Base-by-base conservation (phyloP, 345 rosid genomes). In the Leavenworthia alabamica region DNA sequence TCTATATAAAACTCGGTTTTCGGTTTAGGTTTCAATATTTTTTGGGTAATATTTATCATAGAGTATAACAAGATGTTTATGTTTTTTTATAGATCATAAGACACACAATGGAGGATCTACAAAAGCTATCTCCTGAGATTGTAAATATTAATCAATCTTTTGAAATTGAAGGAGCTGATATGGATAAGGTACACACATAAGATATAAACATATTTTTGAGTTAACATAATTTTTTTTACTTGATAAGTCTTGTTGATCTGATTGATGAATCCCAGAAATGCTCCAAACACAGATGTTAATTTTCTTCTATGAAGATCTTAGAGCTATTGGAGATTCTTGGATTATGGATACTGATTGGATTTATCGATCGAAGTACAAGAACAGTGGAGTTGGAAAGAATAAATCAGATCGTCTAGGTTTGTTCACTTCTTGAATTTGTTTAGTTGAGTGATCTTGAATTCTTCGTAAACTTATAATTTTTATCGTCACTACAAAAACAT, bases 311-410 rank as follows among this genome's bases (percentile, higher is more conserved):
- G 76, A 66, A 62, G 74, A 79, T 55, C 68, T 90, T 63, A 83
- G 71, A 75, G 79, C 80, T 15, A 77, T 80, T 57, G 93, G 88
- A 58, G 89, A 85, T 74, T 77, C 87, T 32, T 90, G 88, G 92
- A 80, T 70, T 53, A 61, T 54, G 71, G 66, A 75, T 49, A 73
- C 57, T 27, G 85, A 79, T 0, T 81, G 82, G 84, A 78, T 78
- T 45, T 83, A 80, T 56, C 80, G 75, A 48, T 64, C 61, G 8
- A 73, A 82, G n/a, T 43, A 78, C 16, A 70, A 69, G 47, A 64
- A 78, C 29, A 54, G 65, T 45, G 76, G 79, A 14, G 71, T 52
- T 17, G 82, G 85, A 7, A 57, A 64, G 62, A 54, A 56, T 26
- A 73, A 70, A 26, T 77, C 81, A 11, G 90, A 80, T 31, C 73